Evolutionary conservation across 257 asterid species (phyloP).

Genomic region (Anisodus tanguticus): DNA sequence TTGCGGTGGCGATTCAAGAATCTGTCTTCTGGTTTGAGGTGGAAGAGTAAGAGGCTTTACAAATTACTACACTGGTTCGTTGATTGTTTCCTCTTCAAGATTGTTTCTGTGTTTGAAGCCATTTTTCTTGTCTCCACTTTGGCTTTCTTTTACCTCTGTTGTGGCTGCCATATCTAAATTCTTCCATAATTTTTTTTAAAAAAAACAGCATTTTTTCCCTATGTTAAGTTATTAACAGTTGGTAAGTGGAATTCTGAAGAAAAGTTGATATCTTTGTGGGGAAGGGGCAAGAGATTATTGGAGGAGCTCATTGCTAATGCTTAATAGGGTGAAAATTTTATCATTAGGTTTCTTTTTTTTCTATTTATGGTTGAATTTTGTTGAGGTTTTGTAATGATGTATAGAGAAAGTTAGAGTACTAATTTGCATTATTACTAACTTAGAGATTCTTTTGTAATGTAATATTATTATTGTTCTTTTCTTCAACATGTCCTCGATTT

Average conservation of each 20-base stretch:
- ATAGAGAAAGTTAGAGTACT: slow-evolving; percentile 1
- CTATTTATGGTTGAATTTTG: neutral
- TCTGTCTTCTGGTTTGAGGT: slow-evolving; percentile 36
- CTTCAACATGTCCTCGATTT: neutral
- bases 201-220: neutral
- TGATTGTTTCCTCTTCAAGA: slow-evolving; percentile 54
- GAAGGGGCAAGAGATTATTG: neutral
- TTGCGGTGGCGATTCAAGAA: slow-evolving; percentile 41
- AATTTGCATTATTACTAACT: neutral
- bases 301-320: neutral
- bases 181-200: neutral
- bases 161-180: slow-evolving; percentile 47
- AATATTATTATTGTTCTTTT: neutral
- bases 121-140: slow-evolving; percentile 55
- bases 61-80: slow-evolving; percentile 39
- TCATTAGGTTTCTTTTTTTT: neutral
- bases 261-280: neutral
- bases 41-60: slow-evolving; percentile 35
- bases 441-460: slow-evolving; percentile 23
- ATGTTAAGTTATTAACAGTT: neutral
- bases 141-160: slow-evolving; percentile 56
- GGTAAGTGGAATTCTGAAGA: neutral
- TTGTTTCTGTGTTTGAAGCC: slow-evolving; percentile 51
- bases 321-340: neutral
- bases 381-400: neutral